Evolutionary conservation across 192 early-diverging fungal genomes (phyloP).

Genomic region (Linnemannia schmuckeri): DNA sequence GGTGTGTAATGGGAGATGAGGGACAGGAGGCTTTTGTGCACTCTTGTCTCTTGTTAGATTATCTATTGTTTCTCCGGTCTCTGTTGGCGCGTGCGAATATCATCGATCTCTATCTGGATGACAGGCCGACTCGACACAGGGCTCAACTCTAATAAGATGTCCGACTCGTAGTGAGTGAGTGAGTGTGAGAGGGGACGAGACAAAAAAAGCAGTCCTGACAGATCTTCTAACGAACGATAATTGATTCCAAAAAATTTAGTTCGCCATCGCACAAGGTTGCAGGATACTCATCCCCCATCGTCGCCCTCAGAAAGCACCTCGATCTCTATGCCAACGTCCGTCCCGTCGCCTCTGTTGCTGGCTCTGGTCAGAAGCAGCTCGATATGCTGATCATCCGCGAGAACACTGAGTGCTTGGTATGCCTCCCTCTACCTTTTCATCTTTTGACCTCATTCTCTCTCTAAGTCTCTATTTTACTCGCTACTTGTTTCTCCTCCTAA

Average conservation of each 20-base stretch:
- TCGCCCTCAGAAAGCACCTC: conserved; percentile 93
- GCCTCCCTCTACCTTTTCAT: conserved; percentile 5
- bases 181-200: neutral
- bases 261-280: conserved; percentile 98
- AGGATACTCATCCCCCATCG: conserved; percentile 98
- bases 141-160: neutral
- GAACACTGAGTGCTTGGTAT: conserved; percentile 97
- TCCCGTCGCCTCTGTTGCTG: conserved; percentile 84
- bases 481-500: neutral
- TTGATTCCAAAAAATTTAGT: conserved; percentile 57
- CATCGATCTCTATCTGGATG: neutral
- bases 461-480: neutral
- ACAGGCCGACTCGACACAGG: neutral
- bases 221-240: neutral
- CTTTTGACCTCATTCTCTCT: neutral
- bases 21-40: no score
- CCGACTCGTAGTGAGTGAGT: neutral
- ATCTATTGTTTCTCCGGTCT: neutral
- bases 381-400: conserved; percentile 99
- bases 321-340: conserved; percentile 98
- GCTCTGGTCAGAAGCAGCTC: conserved; percentile 73
- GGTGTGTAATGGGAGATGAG: no score
- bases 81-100: conserved; percentile 3
- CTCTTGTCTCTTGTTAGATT: neutral
- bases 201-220: conserved; percentile 46